Evolutionary conservation across 768 basidiomycete species (phyloP), one percentile per base, ranked within the genome.

Genomic region (Tylopilus subfusipes): DNA sequence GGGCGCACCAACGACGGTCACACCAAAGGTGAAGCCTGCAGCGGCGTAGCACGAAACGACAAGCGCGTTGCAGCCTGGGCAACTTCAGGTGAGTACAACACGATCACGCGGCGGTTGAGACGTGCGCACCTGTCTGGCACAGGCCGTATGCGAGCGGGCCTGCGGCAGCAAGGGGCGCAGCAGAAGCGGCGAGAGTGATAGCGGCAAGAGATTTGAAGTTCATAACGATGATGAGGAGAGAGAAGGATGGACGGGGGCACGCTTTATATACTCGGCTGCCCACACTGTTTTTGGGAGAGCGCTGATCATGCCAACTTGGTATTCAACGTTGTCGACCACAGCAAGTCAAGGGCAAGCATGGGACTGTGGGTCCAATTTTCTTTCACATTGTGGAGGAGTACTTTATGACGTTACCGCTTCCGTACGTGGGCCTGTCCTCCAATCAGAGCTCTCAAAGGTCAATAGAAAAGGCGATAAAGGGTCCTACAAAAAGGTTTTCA

Each of bases 11-110:
- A 56, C 54, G 24, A 65, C n/a, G 43, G 66, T 58, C 2, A 60
- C 62, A 0, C 68, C 68, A 6, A 70, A 71, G 0, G 46, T 48
- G 30, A 61, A 64, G 0, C 68, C 63, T 0, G 69, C 69, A 0
- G 24, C 68, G 0, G 54, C 40, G n/a, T 69, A 69, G 16, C 68
- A 69, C 2, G 62, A 1, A 0, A 63, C 62, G 0, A 1, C 68
- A 0, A 70, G 31, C 2, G 7, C 16, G 9, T 71, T 70, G n/a
- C 68, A 69, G 0, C 68, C 68, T 71, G 25, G 8, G 1, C 19
- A 19, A 44, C n/a, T n/a, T n/a, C 5, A n/a, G n/a, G 29, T 56
- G 18, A 51, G 47, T 16, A n/a, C n/a, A 12, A 21, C 13, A 12
- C 19, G 12, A 5, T 21, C 30, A 16, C 5, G 25, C 13, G 11